Conservation (phyloP, 495 filamentous ascomycete species). For the Aspergillus steynii region DNA sequence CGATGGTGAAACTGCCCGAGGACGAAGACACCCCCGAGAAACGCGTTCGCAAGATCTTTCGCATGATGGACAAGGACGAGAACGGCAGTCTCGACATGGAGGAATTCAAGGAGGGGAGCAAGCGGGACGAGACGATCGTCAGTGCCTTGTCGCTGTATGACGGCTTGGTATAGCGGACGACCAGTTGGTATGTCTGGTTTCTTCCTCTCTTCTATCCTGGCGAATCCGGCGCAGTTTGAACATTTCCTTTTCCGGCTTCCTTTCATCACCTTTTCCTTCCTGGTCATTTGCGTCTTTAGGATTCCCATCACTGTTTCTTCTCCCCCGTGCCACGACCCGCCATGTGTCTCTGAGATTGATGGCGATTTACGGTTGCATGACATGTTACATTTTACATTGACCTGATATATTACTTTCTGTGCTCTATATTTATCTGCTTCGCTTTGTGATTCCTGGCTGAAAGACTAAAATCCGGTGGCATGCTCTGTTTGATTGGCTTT, state of each 20-base stretch:
- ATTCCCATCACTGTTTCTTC: slow-evolving; percentile 9
- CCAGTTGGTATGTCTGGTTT: background rate
- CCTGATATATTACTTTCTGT: background rate
- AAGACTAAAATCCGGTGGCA: background rate
- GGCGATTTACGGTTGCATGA: slow-evolving; percentile 4
- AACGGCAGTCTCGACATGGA: slow-evolving; percentile 90
- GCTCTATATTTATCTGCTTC: too few relatives aligned
- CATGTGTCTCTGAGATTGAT: slow-evolving; percentile 1
- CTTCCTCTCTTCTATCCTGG: slow-evolving; percentile 14
- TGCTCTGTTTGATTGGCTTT: background rate
- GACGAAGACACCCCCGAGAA: slow-evolving; percentile 99
- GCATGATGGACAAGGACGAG: slow-evolving; percentile 99
- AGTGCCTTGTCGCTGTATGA: slow-evolving; percentile 95
- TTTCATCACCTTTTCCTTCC: background rate
- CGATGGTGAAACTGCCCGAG: slow-evolving; percentile 97
- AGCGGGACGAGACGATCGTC: slow-evolving; percentile 98
- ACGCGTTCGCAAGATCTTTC: slow-evolving; percentile 96
- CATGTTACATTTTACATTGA: background rate
- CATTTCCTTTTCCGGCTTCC: slow-evolving; percentile 3
- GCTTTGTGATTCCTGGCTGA: background rate
- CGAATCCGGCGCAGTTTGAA: slow-evolving; percentile 33
- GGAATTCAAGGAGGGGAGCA: slow-evolving; percentile 98
- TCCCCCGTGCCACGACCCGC: background rate
- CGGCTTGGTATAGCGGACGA: slow-evolving; percentile 69
- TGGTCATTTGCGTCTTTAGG: slow-evolving; percentile 12